Conservation (phyloP, 129 eudicot genomes). For the Mikania micrantha region DNA sequence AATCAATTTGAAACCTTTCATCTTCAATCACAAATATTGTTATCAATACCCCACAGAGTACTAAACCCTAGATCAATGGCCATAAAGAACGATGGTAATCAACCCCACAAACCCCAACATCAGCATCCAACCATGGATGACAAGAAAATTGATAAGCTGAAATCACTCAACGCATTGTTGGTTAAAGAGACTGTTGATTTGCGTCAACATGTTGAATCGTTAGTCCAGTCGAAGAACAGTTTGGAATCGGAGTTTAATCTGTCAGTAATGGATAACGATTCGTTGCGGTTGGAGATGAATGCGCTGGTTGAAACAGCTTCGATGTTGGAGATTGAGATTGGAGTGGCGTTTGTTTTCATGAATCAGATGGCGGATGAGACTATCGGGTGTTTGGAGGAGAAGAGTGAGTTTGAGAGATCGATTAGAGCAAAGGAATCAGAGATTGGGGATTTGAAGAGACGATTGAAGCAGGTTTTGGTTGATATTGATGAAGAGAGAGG, state of each 20-base stretch:
- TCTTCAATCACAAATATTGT: background rate
- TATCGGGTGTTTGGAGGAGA: too few species aligned
- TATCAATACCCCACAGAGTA: background rate
- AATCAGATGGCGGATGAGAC: background rate
- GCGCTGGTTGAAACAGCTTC: constrained; percentile 27
- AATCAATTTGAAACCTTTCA: background rate
- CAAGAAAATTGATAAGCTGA: constrained; percentile 43
- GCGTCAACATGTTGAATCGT: constrained; percentile 62
- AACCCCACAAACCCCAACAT: constrained; percentile 1
- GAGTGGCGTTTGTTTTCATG: background rate
- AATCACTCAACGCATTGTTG: constrained; percentile 53
- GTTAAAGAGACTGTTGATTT: constrained; percentile 55
- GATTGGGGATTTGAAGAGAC: constrained; percentile 31
- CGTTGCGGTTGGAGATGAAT: constrained; percentile 33
- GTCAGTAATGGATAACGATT: constrained; percentile 37
- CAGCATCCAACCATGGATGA: background rate
- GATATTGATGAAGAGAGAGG: constrained; percentile 29
- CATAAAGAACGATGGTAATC: background rate
- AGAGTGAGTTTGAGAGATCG: constrained; percentile 33
- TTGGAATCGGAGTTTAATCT: constrained; percentile 48
- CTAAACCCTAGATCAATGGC: background rate
- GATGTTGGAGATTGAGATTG: constrained; percentile 38
- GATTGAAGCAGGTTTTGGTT: constrained; percentile 9
- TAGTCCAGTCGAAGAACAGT: constrained; percentile 24
- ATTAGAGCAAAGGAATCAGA: constrained; percentile 27